These are phyloP conservation scores for Fusarium temperatum DNA, from an alignment of 2,329 filamentous ascomycete genomes.

Conservation along the genomic window DNA sequence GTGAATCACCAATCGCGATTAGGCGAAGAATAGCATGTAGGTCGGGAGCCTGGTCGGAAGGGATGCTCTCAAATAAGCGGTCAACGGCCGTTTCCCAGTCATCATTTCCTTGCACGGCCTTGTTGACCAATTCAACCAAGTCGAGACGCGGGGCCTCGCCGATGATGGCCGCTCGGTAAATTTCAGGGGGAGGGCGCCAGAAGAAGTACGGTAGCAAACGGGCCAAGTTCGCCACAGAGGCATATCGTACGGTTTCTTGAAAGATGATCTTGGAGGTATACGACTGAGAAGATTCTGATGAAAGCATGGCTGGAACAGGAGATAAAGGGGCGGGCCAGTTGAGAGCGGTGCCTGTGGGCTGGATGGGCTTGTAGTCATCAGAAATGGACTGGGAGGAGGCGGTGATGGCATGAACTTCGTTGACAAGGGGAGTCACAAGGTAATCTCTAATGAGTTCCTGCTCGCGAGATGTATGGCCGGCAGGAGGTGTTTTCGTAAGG, in stretches of 20 bases:
- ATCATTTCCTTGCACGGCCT: conserved; percentile 25
- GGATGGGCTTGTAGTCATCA: conserved; percentile 14
- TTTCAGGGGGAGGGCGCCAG: conserved; percentile 47
- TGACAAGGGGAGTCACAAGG: conserved; percentile 38
- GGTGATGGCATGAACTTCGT: conserved; percentile 40
- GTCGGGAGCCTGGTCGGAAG: conserved; percentile 24
- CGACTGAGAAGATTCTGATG: conserved; percentile 10
- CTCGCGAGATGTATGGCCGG: conserved; percentile 36
- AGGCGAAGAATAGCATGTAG: conserved; percentile 46
- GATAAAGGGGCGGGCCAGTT: conserved; percentile 39
- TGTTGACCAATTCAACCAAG: conserved; percentile 40
- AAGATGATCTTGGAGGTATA: conserved; percentile 38
- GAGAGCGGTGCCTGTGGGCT: conserved; percentile 31
- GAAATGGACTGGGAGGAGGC: not conserved
- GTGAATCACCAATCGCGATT: conserved; percentile 44
- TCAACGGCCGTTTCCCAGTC: conserved; percentile 28
- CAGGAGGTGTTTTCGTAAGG: conserved; percentile 42
- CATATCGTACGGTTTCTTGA: conserved; percentile 37
- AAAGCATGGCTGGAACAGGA: conserved; percentile 41
- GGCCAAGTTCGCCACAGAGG: conserved; percentile 37
- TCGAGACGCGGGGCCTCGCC: conserved; percentile 4
- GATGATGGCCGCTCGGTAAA: conserved; percentile 44
- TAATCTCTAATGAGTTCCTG: conserved; percentile 26
- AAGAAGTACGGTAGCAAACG: conserved; percentile 50
- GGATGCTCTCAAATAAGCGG: conserved; percentile 20